Percentiles rank a stretch among this genome's conserved stretches.
These are phyloP conservation scores for Yamagishiella unicocca DNA, from an alignment of 139 green algal genomes.

Conservation along the genomic window DNA sequence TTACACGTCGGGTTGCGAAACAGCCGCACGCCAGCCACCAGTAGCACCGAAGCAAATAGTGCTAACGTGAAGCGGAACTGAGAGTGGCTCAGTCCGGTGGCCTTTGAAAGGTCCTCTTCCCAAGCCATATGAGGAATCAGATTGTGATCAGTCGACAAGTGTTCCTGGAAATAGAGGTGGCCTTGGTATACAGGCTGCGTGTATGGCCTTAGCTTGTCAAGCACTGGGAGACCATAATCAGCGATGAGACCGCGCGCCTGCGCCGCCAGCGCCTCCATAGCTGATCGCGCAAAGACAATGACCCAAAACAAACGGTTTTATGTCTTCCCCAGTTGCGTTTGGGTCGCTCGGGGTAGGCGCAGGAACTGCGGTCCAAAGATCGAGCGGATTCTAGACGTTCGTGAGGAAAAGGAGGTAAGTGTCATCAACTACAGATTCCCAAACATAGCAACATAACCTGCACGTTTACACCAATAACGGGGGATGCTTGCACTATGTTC, in stretches of 20 bases:
- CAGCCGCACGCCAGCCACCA: constrained; percentile 48
- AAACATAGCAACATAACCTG: too few species aligned
- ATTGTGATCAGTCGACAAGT: constrained; percentile 7
- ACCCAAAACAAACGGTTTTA: too few species aligned
- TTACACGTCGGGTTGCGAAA: constrained; percentile 61
- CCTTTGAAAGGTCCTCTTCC: not conserved
- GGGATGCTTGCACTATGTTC: too few species aligned
- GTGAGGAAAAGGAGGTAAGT: too few species aligned
- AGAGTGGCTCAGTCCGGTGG: constrained; percentile 7
- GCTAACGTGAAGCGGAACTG: constrained; percentile 70
- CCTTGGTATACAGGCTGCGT: not conserved
- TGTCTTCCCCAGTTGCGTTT: too few species aligned
- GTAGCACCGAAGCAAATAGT: constrained; percentile 64
- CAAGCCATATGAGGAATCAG: constrained; percentile 16
- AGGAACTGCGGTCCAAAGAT: too few species aligned
- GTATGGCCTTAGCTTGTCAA: not conserved
- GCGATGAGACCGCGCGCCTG: not conserved
- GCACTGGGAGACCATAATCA: not conserved
- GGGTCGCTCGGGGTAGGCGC: too few species aligned
- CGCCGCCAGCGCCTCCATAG: constrained; percentile 14
- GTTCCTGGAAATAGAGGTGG: constrained; percentile 6
- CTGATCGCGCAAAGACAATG: not conserved
- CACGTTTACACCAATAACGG: too few species aligned
- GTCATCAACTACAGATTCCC: too few species aligned
- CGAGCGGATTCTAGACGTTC: too few species aligned